Evolutionary conservation across 148 eudicot species (phyloP).

Genomic region (Fagopyrum homotropicum): DNA sequence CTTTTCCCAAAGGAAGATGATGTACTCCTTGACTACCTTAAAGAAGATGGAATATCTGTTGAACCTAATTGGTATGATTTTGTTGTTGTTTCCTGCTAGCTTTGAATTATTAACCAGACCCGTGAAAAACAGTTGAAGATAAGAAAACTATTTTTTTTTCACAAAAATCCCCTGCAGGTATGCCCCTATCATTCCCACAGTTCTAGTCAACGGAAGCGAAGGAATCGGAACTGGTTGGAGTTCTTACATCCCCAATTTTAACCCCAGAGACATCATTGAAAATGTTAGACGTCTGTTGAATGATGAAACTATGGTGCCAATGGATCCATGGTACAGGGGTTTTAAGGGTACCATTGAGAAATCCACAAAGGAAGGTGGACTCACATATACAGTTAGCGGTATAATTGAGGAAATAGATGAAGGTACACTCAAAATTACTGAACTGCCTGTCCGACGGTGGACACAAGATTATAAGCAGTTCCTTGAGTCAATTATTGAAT

Average conservation of each 20-base stretch:
- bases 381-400: constrained; percentile 57
- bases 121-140: too few relatives aligned
- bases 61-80: constrained; percentile 68
- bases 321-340: constrained; percentile 96
- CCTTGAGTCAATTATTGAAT: constrained; percentile 34
- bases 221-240: constrained; percentile 99
- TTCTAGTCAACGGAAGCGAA: constrained; percentile 94
- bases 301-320: constrained; percentile 53
- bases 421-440: constrained; percentile 50
- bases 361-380: constrained; percentile 50
- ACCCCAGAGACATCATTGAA: constrained; percentile 72
- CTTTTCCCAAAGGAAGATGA: constrained; percentile 85
- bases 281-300: constrained; percentile 59
- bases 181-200: constrained; percentile 76
- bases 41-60: constrained; percentile 79
- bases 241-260: constrained; percentile 73
- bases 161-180: constrained; percentile 35
- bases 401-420: constrained; percentile 54
- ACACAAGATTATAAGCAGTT: constrained; percentile 87
- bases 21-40: constrained; percentile 56
- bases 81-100: too few relatives aligned
- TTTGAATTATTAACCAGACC: too few relatives aligned
- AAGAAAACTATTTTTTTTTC: too few relatives aligned
- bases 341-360: constrained; percentile 66
- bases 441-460: constrained; percentile 78